Base-by-base conservation (phyloP, 768 basidiomycete species). In the Phylloporus scabripes region DNA sequence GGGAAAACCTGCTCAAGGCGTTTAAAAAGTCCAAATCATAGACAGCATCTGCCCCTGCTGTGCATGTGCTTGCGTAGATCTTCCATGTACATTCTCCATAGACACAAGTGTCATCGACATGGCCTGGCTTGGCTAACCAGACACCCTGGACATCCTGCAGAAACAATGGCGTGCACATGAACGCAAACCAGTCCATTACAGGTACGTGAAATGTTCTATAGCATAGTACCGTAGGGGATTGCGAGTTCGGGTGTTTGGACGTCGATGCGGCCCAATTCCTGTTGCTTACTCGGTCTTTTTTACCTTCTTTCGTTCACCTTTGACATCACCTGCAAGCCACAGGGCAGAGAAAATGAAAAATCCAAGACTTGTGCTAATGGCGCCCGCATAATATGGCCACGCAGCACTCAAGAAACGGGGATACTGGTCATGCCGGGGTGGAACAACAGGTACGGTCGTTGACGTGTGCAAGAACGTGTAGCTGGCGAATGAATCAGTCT, bases 401-500 rank as follows among this genome's bases (percentile, higher is more conserved):
- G 96, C 96, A 3, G 92, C 92, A 40, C 82, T 85, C 59, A 99
- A 77, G 80, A 96, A 99, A 23, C 96, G 83, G 4, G 92, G 91
- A 66, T 97, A 96, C 41, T 86, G 87, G 68, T 99, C 92, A 70
- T 98, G 96, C 40, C 90, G 75, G 20, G 91, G 90, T 1, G 96
- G 96, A 1, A 95, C 91, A 37, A 99, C 82, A 15, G 93, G 80
- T 1, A 93, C 87, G 14, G 81, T 88, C 3, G 80, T 83, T 2
- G 82, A 77, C 47, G 83, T 79, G 48, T 82, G 74, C 29, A 99
- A 72, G 65, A 79, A 81, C n/a, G 87, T 78, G 72, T 80, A 81
- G 31, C 92, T 94, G 54, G 14, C 3, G 42, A 15, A 37, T 24
- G 20, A 32, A 23, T 44, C 21, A 44, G 42, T 14, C 17, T 23